Base-by-base conservation (phyloP, 768 basidiomycete species). In the Suillus placidus region DNA sequence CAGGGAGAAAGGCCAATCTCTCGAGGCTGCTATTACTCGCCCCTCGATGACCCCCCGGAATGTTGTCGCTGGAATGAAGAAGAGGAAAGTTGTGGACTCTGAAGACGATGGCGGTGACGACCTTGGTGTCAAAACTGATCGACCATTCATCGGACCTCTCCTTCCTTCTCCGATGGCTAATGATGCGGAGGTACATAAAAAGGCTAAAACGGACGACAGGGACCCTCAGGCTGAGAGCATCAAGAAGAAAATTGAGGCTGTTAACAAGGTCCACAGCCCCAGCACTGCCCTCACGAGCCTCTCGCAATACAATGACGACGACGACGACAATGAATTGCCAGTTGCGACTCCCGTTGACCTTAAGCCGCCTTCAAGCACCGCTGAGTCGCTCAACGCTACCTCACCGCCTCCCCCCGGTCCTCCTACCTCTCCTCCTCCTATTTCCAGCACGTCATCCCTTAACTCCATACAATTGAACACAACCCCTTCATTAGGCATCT, bases 1-100 rank as follows among this genome's bases (percentile, higher is more conserved):
- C 52, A 87, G 88, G 60, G 88, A 90, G 64, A 90, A 87, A 76
- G 93, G 93, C 8, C 89, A 93, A 71, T 85, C 82, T 6, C 79
- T 93, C 56, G 86, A 91, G 69, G 87, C 88, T 20, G 89, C 85
- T 6, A 79, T 92, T 64, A 67, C 58, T 62, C 68, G 70, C 26
- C 62, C 77, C 35, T 64, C 75, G 34, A 64, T 72, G 18, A 71
- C 72, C 60, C 84, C 78, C 71, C 77, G 72, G 34, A 69, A 77
- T 26, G 70, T 90, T 56, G 79, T 83, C 1, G 80, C 84, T 7
- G 82, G 81, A 57, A 79, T 82, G 79, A 84, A 80, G 75, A 82
- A 82, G 74, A 74, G 79, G 64, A 84, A 80, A 72, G 69, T 84
- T 80, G 81, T 85, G 78, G 82, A 88, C 82, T 67, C 77, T 76